Conservation (phyloP, 2,329 filamentous ascomycete species). For the Magnaporthiopsis incrustans region DNA sequence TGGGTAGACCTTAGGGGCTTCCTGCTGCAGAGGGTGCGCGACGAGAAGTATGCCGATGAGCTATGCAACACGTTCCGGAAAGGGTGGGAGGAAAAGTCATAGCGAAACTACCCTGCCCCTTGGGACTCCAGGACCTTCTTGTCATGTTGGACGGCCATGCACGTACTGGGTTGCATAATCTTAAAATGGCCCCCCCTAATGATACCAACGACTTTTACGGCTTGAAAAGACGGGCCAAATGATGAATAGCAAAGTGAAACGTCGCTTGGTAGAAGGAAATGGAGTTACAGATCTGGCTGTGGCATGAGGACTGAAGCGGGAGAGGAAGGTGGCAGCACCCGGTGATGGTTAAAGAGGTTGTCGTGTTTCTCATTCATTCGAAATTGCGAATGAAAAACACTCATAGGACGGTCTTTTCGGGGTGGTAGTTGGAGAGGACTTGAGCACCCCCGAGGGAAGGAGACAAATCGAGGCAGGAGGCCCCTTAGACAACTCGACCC, state of each 20-base stretch:
- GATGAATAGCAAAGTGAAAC: background rate
- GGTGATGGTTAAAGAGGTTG: background rate
- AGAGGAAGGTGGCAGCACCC: background rate
- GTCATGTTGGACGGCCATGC: background rate
- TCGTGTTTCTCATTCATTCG: background rate
- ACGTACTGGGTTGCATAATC: background rate
- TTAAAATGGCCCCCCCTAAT: background rate
- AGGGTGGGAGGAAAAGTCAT: constrained; percentile 52
- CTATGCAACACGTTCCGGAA: constrained; percentile 60
- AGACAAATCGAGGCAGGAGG: background rate
- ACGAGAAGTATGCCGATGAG: constrained; percentile 56
- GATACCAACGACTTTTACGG: background rate
- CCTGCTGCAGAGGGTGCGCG: constrained; percentile 68
- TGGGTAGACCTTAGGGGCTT: constrained; percentile 83
- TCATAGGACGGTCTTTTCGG: background rate
- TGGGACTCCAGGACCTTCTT: too few species aligned
- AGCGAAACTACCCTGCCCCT: background rate
- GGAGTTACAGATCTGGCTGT: background rate
- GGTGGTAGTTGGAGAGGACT: background rate
- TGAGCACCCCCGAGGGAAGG: background rate
- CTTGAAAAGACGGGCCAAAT: background rate
- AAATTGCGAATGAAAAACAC: background rate
- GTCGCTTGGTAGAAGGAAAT: background rate
- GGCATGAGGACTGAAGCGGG: background rate
- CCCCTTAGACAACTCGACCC: background rate